phyloP scores from a whole-genome alignment of 805 yeast species.

The Debaryomyces tyrocola region DNA sequence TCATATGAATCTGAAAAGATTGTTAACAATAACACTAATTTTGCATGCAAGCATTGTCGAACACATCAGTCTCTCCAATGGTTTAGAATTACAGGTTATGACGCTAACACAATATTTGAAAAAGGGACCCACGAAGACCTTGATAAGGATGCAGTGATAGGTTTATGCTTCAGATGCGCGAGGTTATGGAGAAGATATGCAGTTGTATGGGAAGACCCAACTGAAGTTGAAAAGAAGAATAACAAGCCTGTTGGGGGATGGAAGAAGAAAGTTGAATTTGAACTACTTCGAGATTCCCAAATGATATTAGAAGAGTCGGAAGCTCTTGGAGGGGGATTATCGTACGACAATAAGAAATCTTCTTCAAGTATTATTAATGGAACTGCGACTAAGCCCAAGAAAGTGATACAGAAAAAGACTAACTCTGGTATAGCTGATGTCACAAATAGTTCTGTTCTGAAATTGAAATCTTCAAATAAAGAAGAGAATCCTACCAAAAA shows the following conservation, averaged over 20 bases:
- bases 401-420: background rate
- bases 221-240: slow-evolving; percentile 55
- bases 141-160: slow-evolving; percentile 41
- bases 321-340: slow-evolving; percentile 18
- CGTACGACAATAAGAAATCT: slow-evolving; percentile 15
- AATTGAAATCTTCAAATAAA: slow-evolving; percentile 1
- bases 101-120: slow-evolving; percentile 37
- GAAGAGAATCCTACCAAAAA: background rate
- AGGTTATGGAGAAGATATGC: slow-evolving; percentile 90
- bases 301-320: slow-evolving; percentile 52
- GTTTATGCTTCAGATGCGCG: slow-evolving; percentile 85
- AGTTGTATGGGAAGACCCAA: slow-evolving; percentile 79
- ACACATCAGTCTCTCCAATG: slow-evolving; percentile 58
- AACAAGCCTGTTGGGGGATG: slow-evolving; percentile 49
- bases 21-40: slow-evolving; percentile 32
- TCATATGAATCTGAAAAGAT: slow-evolving; percentile 61
- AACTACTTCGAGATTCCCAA: slow-evolving; percentile 61
- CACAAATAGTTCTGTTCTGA: background rate
- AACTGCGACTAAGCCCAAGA: background rate
- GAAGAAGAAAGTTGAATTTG: slow-evolving; percentile 67
- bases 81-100: slow-evolving; percentile 68
- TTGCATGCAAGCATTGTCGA: slow-evolving; percentile 73
- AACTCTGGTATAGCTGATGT: background rate
- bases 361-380: background rate
- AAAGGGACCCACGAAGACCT: slow-evolving; percentile 18